Evolutionary conservation across 2,329 filamentous ascomycete genomes (phyloP).

Genomic region (Sordariomycetes sp.): DNA sequence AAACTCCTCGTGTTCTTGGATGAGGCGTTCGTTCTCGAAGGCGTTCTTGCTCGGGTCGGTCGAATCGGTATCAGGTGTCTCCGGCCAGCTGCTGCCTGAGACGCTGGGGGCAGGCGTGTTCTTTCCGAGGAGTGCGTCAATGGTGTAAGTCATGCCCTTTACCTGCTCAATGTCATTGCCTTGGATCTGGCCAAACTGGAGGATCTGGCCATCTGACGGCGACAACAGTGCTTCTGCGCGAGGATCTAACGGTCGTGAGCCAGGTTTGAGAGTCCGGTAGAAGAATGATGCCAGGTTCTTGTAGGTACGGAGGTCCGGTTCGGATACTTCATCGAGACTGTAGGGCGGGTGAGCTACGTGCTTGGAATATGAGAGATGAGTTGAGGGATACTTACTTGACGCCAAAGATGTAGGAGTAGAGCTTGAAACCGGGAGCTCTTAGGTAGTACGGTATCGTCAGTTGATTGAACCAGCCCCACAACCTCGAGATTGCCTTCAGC

Average conservation of each 20-base stretch:
- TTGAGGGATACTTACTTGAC: slow-evolving; percentile 44
- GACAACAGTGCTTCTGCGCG: slow-evolving; percentile 70
- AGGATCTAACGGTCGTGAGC: slow-evolving; percentile 70
- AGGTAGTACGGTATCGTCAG: slow-evolving; percentile 77
- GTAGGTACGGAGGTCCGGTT: slow-evolving; percentile 78
- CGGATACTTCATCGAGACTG: slow-evolving; percentile 72
- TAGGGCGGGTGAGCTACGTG: slow-evolving; percentile 11
- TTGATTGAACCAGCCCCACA: slow-evolving; percentile 90
- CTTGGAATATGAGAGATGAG: neutral
- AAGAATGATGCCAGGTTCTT: slow-evolving; percentile 95
- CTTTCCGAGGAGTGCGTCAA: slow-evolving; percentile 80
- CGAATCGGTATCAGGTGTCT: slow-evolving; percentile 2
- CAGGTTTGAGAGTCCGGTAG: slow-evolving; percentile 87
- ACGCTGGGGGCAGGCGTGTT: slow-evolving; percentile 42
- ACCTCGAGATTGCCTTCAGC: slow-evolving; percentile 74
- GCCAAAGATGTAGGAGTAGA: slow-evolving; percentile 86
- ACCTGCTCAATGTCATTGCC: slow-evolving; percentile 95
- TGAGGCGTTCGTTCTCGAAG: slow-evolving; percentile 46
- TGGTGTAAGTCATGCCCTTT: slow-evolving; percentile 94
- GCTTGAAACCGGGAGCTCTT: slow-evolving; percentile 77
- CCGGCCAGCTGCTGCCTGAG: slow-evolving; percentile 17
- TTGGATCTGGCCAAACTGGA: slow-evolving; percentile 87
- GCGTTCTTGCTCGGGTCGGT: slow-evolving; percentile 11
- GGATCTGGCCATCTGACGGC: slow-evolving; percentile 78
- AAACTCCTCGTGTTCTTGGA: slow-evolving; percentile 82